Base-by-base conservation (phyloP, 805 yeast genomes). In the Spencermartinsiella europaea region DNA sequence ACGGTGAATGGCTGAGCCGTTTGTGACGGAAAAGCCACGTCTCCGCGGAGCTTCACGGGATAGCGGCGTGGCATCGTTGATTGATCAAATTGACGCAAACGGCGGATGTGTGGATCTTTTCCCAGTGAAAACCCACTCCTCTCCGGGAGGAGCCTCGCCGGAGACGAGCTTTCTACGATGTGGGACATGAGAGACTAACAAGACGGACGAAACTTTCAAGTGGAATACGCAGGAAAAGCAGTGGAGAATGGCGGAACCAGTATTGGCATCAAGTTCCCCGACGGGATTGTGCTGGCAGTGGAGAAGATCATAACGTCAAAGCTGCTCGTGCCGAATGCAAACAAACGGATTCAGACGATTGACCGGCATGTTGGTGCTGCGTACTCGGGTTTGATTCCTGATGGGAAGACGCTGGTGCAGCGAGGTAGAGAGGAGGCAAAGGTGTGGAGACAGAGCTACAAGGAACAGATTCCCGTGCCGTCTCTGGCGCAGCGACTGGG, bases 201-300 rank as follows among this genome's bases (percentile, higher is more conserved):
- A 39, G 62, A 59, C 62, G 75, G 77, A 61, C 70, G 75, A 68
- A 64, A 45, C 68, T 93, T 93, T 72, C 99, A 93, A 68, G 99
- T 93, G 16, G 99, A 93, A 67, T 93, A 93, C 61, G 99, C 99
- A 27, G 76, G 85, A 60, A 93, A 93, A 64, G 99, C 99, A 1
- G 98, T 91, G 2, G 99, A 93, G 67, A 90, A 89, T 61, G 96
- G 96, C 42, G 95, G 96, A 8, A 93, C 99, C 0, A 82, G 97
- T 17, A 75, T 93, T 58, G 99, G 97, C 35, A 83, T 93, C 64
- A 85, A 86, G 64, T 88, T 85, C 69, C 78, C 79, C 59, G 98
- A 91, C 64, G 99, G 99, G 45, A 77, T 93, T 31, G 96, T 93
- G n/a, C 76, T 93, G 55, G 99, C 98, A 14, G 95, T 88, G n/a